phyloP scores from a whole-genome alignment of 331 rosid genomes.

The Stylosanthes scabra region DNA sequence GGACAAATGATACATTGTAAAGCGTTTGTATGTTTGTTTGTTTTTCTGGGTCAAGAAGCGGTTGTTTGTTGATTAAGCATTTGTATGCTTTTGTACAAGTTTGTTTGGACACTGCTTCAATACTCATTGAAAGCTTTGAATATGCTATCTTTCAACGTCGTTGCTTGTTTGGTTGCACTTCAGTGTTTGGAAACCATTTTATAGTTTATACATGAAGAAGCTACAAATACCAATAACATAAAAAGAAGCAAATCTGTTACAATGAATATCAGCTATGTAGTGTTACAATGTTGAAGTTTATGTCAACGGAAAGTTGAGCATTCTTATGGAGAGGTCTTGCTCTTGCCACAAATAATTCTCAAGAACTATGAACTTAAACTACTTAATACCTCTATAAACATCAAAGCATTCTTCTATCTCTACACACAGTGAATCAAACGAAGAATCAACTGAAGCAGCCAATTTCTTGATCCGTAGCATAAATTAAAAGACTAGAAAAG shows the following conservation, averaged over 20 bases:
- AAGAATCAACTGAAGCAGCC: no score
- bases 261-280: constrained; percentile 9
- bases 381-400: no score
- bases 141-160: constrained; percentile 1
- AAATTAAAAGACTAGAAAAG: no score
- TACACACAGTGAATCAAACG: no score
- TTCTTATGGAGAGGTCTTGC: no score
- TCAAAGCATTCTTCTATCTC: no score
- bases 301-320: not conserved
- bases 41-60: constrained; percentile 3
- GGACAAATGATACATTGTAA: constrained; percentile 39
- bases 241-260: constrained; percentile 1
- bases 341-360: not conserved
- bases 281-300: constrained; percentile 4
- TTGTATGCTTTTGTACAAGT: constrained; percentile 35
- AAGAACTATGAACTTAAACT: no score
- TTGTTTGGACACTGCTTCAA: constrained; percentile 26
- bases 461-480: no score
- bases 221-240: not conserved
- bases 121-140: constrained; percentile 32
- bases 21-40: constrained; percentile 33
- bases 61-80: constrained; percentile 35
- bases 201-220: constrained; percentile 8
- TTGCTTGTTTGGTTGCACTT: constrained; percentile 22
- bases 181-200: constrained; percentile 12